Percentiles rank a stretch among this genome's conserved stretches.
Conservation (phyloP, 441 rosid genomes). For the Raphanus hybrid region DNA sequence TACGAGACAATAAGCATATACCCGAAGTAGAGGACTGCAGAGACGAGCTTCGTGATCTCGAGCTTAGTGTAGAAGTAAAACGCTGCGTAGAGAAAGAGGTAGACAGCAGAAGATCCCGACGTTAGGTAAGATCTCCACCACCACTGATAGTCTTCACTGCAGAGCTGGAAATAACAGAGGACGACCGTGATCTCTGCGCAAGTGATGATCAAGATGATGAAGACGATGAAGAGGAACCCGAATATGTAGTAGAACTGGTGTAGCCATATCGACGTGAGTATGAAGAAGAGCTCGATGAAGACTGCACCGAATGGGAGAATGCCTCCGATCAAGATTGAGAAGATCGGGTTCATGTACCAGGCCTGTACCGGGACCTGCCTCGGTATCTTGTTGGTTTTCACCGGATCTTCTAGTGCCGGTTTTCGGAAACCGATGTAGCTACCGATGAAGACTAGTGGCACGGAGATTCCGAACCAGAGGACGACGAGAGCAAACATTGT, state of each 20-base stretch:
- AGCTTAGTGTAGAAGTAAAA: conserved; percentile 96
- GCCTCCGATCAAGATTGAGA: conserved; percentile 91
- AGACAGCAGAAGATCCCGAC: conserved; percentile 87
- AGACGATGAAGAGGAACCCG: conserved; percentile 90
- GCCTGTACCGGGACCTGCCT: conserved; percentile 83
- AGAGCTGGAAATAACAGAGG: conserved; percentile 92
- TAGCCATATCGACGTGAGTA: conserved; percentile 85
- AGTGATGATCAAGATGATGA: conserved; percentile 74
- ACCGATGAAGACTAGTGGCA: conserved; percentile 85
- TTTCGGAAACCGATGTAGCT: conserved; percentile 77
- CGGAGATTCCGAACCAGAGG: conserved; percentile 97
- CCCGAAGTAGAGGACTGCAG: conserved; percentile 85
- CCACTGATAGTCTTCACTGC: conserved; percentile 95
- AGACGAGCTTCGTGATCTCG: conserved; percentile 83
- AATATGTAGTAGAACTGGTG: conserved; percentile 96
- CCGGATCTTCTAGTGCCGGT: conserved; percentile 75
- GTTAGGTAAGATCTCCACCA: conserved; percentile 98
- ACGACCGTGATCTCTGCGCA: conserved; percentile 94
- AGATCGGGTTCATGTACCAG: conserved; percentile 88
- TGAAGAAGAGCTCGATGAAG: conserved; percentile 72
- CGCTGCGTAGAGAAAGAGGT: conserved; percentile 82
- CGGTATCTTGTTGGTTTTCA: conserved; percentile 88
- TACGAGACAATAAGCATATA: conserved; percentile 86
- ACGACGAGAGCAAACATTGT: conserved; percentile 86
- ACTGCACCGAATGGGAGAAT: conserved; percentile 80